Evolutionary conservation across 805 yeast species (phyloP).

Genomic region (Yarrowia sp.): DNA sequence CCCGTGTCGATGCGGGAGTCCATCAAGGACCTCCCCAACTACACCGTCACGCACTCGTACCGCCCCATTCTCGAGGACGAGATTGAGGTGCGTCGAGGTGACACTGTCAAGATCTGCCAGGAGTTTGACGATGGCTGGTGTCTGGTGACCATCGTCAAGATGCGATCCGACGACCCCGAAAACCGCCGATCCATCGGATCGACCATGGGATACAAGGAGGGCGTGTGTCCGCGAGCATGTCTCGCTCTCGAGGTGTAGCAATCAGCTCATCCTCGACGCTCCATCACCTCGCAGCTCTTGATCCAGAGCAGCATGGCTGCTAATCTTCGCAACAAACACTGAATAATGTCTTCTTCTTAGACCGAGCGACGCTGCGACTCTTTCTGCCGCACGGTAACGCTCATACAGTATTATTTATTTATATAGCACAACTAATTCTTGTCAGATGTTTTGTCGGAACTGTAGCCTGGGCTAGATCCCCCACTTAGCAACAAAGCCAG

Average conservation of each 20-base stretch:
- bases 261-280: neutral
- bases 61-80: slow-evolving; percentile 83
- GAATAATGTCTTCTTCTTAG: slow-evolving; percentile 8
- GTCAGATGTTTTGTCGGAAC: neutral
- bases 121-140: slow-evolving; percentile 95
- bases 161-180: slow-evolving; percentile 23
- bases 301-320: neutral
- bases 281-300: neutral
- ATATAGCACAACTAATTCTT: slow-evolving; percentile 15
- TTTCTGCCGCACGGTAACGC: neutral
- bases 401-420: slow-evolving; percentile 21
- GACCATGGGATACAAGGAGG: slow-evolving; percentile 13
- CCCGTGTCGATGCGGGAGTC: slow-evolving; percentile 51
- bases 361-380: neutral
- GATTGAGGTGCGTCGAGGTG: slow-evolving; percentile 62
- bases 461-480: neutral
- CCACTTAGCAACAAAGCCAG: neutral
- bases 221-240: slow-evolving; percentile 14
- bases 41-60: slow-evolving; percentile 68
- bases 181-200: slow-evolving; percentile 20
- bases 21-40: slow-evolving; percentile 20
- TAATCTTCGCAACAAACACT: slow-evolving; percentile 1
- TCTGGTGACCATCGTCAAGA: slow-evolving; percentile 48
- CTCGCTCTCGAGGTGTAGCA: slow-evolving; percentile 15
- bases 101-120: slow-evolving; percentile 69